These are phyloP conservation scores for Saccharomycopsis babjevae DNA, from an alignment of 805 yeast species.

Conservation along the genomic window DNA sequence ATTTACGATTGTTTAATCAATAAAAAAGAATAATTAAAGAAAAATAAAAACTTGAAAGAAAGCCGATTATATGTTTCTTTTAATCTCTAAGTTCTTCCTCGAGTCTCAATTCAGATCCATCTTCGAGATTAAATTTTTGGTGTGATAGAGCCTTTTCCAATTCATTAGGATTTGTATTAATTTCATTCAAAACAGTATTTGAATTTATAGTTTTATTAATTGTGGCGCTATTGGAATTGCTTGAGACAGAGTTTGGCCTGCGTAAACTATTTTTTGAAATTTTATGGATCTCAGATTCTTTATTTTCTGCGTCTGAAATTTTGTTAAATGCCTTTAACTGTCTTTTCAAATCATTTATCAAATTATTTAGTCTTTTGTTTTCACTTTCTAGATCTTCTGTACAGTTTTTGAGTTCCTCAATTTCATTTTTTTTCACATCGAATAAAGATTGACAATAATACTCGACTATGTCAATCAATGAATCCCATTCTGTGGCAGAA, in stretches of 20 bases:
- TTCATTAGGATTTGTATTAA: not conserved
- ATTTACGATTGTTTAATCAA: no score
- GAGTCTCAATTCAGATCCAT: not conserved
- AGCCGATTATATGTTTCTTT: not conserved
- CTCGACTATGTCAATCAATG: constrained; percentile 8
- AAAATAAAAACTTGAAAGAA: not conserved
- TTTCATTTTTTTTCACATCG: not conserved
- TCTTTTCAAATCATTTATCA: not conserved
- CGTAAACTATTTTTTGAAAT: not conserved
- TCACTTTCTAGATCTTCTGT: not conserved
- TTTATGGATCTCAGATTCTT: not conserved
- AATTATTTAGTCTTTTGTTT: not conserved
- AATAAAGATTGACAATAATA: not conserved
- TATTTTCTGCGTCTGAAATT: not conserved
- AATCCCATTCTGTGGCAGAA: constrained; percentile 5
- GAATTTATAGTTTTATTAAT: not conserved
- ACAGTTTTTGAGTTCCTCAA: not conserved
- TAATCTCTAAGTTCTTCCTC: not conserved
- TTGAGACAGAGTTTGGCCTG: not conserved
- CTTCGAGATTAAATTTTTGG: not conserved
- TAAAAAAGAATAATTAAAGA: no score
- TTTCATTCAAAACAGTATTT: not conserved
- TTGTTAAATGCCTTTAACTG: not conserved
- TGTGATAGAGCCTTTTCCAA: not conserved
- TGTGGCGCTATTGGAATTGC: not conserved